Conservation (phyloP, 495 filamentous ascomycete genomes). For the Penicillium lagena region DNA sequence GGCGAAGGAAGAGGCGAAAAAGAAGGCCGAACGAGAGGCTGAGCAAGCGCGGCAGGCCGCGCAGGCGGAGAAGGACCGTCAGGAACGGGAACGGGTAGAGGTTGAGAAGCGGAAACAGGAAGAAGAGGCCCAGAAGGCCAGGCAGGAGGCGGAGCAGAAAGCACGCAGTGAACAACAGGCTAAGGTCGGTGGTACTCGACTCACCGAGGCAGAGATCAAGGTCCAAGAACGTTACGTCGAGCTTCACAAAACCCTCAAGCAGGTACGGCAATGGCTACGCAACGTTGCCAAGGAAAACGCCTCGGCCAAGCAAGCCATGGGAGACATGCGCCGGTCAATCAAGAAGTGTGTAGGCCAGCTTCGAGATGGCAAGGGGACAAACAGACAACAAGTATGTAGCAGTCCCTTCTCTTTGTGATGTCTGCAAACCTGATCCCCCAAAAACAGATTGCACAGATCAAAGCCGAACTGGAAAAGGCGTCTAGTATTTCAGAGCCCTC, state of each 20-base stretch:
- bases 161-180: slow-evolving; percentile 21
- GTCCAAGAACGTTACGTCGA: slow-evolving; percentile 56
- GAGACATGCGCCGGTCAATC: slow-evolving; percentile 69
- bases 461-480: slow-evolving; percentile 38
- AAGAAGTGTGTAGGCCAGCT: slow-evolving; percentile 69
- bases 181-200: slow-evolving; percentile 17
- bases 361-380: slow-evolving; percentile 55
- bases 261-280: slow-evolving; percentile 52
- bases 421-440: slow-evolving; percentile 4
- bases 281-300: slow-evolving; percentile 44
- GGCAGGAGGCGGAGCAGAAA: slow-evolving; percentile 26
- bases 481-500: slow-evolving; percentile 41
- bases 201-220: slow-evolving; percentile 28
- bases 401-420: background rate
- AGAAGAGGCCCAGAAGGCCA: slow-evolving; percentile 28
- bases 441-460: slow-evolving; percentile 41
- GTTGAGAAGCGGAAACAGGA: slow-evolving; percentile 33
- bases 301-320: slow-evolving; percentile 56
- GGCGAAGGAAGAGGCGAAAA: slow-evolving; percentile 35
- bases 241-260: slow-evolving; percentile 69
- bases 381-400: slow-evolving; percentile 43
- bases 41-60: slow-evolving; percentile 36
- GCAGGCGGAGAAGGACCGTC: slow-evolving; percentile 45
- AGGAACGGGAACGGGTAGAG: slow-evolving; percentile 34
- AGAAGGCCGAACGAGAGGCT: slow-evolving; percentile 30